Evolutionary conservation across 176 grass and related monocot species (phyloP), one percentile per base, ranked within the genome.

Genomic region (Canna indica): DNA sequence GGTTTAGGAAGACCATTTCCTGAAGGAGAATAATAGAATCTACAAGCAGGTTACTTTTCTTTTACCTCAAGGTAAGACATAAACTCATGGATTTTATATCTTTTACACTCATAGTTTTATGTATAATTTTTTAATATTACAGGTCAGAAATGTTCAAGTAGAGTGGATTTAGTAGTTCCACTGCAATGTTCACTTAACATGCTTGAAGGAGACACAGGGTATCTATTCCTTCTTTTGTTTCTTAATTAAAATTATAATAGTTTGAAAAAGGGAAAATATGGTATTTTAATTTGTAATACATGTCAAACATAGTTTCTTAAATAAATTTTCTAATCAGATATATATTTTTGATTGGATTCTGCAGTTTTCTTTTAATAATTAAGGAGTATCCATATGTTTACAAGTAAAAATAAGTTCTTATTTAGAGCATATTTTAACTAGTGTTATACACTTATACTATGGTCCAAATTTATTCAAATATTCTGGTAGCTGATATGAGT

Each of bases 191-290:
- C 94, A 79, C 80, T 72, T 65, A 97, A 92, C 69, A 85, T 97
- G 84, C 93, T 92, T 66, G 88, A 97, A 90, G 93, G 93, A 74
- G 93, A 97, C 86, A 97, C 88, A 41, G 93, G 93, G 93, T 97
- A 97, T 16, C 6, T 67, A 75, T 70, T 77, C 28, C 39, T 67
- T 61, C 46, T 60, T 59, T 24, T 59, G 17, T 70, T 25, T 11
- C 59, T 68, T 63, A 58, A 18, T 32, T 32, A 59, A 39, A 32
- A 29, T 58, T 52, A 27, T 7, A 5, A 38, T 65, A 28, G 15
- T 36, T 67, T 12, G 41, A 47, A 14, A 65, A 39, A 72, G n/a
- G 32, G 10, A 39, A 39, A 73, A 38, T 13, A 3, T 14, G 27
- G 12, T 5, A 4, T 5, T 63, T 32, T 15, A 63, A 18, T 34